Base-by-base conservation (phyloP, 176 grass and related monocot genomes). In the Carex littledalei region DNA sequence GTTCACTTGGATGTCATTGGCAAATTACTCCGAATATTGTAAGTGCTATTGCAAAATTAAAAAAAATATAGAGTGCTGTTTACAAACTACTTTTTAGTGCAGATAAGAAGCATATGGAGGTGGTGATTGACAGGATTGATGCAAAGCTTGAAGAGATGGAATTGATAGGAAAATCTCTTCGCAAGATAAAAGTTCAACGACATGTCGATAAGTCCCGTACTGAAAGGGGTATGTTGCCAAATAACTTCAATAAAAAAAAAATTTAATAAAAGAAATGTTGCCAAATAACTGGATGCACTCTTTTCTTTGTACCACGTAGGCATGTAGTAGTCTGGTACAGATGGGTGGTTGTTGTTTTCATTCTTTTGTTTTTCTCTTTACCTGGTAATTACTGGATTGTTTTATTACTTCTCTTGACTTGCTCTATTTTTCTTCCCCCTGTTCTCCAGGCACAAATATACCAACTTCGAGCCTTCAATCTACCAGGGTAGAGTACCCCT, bases 91-190 rank as follows among this genome's bases (percentile, higher is more conserved):
- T 24, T 39, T 45, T 83, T 54, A 52, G 47, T 83, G n/a, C 63
- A 83, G 81, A 83, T 65, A 83, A 54, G 61, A 83, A 83, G 39
- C 61, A 67, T 53, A 83, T 83, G 81, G 62, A 83, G 81, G 81
- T 83, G 18, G 47, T 83, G 41, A 83, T 83, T 63, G 81, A 83
- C 47, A 66, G n/a, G 81, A 83, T 83, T 24, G 81, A 83, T 66
- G 61, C 81, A 67, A 83, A 83, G 26, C 9, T 67, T 52, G 41
- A 67, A 68, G 81, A 83, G 45, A 83, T 83, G 62, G 47, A 83
- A 83, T 34, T 66, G 49, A 83, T 83, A 31, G 81, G 81, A 83
- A 83, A 67, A 83, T 83, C 81, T 31, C 41, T 83, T 43, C 61
- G 60, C 39, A 67, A 66, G 35, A 83, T 83, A 41, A 83, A 49